Evolutionary conservation across 768 basidiomycete genomes (phyloP).

Genomic region (Lanmaoa rubissima): DNA sequence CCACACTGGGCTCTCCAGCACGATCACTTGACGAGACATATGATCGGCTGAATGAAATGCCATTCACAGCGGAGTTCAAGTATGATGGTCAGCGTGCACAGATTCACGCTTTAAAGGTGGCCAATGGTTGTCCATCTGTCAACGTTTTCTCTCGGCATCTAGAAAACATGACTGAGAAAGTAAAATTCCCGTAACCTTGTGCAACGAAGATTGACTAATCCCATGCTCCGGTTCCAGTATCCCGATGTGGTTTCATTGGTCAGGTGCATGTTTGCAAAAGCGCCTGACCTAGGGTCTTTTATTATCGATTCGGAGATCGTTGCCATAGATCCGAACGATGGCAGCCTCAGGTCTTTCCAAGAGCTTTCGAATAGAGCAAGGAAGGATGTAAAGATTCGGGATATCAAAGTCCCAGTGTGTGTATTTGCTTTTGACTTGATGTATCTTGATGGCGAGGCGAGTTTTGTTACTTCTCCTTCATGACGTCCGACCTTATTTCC

Average conservation of each 20-base stretch:
- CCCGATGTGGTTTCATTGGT: constrained; percentile 73
- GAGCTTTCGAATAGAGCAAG: constrained; percentile 82
- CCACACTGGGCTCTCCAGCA: constrained; percentile 83
- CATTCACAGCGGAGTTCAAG: constrained; percentile 87
- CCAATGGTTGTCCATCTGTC: constrained; percentile 36
- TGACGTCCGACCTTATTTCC: not conserved
- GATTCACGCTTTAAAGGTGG: constrained; percentile 52
- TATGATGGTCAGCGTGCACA: constrained; percentile 88
- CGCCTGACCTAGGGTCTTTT: constrained; percentile 52
- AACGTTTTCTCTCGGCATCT: constrained; percentile 86
- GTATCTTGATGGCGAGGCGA: constrained; percentile 77
- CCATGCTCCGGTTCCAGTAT: constrained; percentile 49
- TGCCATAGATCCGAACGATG: constrained; percentile 66
- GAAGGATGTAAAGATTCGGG: constrained; percentile 73
- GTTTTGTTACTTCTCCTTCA: constrained; percentile 16
- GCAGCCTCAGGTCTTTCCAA: constrained; percentile 76
- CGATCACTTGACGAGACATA: constrained; percentile 86
- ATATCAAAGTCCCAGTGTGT: constrained; percentile 78
- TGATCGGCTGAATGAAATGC: constrained; percentile 56
- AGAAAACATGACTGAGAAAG: constrained; percentile 91
- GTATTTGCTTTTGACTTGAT: constrained; percentile 89
- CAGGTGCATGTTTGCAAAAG: constrained; percentile 44
- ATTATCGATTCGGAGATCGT: constrained; percentile 88
- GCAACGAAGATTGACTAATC: constrained; percentile 6
- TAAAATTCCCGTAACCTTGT: constrained; percentile 23